Evolutionary conservation across 352 stramenopile genomes (phyloP).

Genomic region (Phytophthora idaei): DNA sequence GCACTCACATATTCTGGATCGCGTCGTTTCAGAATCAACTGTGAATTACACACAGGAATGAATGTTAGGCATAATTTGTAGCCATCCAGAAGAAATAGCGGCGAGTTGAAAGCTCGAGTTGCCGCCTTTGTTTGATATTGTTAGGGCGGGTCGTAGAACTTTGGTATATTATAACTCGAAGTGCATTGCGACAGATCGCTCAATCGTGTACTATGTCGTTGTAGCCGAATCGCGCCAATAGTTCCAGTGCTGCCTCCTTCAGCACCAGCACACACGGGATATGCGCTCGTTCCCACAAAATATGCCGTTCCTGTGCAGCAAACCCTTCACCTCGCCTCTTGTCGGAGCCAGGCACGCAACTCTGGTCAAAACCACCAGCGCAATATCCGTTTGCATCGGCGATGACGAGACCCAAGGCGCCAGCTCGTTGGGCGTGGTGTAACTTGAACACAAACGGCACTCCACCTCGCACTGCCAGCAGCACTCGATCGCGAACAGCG

Average conservation of each 20-base stretch:
- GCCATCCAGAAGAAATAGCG: neutral
- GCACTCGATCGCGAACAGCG: constrained; percentile 58
- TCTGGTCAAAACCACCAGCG: constrained; percentile 61
- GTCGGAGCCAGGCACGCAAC: constrained; percentile 65
- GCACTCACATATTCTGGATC: constrained; percentile 37
- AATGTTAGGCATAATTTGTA: neutral
- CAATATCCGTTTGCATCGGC: constrained; percentile 56
- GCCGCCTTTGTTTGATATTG: too few species aligned
- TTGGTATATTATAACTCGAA: too few species aligned
- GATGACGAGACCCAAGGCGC: constrained; percentile 72
- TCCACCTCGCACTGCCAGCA: constrained; percentile 54
- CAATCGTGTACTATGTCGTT: neutral
- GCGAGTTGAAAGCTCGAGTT: too few species aligned
- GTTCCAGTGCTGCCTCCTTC: constrained; percentile 35
- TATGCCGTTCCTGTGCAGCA: constrained; percentile 52
- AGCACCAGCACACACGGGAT: constrained; percentile 70
- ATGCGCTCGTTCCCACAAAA: constrained; percentile 54
- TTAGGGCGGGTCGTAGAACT: too few species aligned
- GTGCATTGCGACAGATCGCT: too few species aligned
- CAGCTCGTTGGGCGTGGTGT: constrained; percentile 62
- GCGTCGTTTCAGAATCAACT: constrained; percentile 24
- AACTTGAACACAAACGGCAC: constrained; percentile 77
- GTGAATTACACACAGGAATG: neutral
- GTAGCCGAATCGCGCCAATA: constrained; percentile 35
- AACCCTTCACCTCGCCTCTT: constrained; percentile 62